Base-by-base conservation (phyloP, 2,329 filamentous ascomycete species). In the Curvularia spicifera region DNA sequence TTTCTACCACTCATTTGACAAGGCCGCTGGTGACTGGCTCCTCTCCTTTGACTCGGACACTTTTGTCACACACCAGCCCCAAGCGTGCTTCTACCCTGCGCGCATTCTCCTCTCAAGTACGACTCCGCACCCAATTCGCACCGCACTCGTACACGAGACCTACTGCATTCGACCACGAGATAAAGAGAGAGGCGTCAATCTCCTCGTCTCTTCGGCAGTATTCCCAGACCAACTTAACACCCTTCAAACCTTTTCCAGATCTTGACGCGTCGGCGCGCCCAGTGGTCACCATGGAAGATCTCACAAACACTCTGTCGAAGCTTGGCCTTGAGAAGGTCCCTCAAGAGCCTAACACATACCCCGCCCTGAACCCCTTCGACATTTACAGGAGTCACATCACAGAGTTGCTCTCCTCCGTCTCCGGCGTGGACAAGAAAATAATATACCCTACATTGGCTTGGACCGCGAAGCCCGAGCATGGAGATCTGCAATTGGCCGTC, bases 401-500 rank as follows among this genome's bases (percentile, higher is more conserved):
- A 61, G 82, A 88, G 42, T 80, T 91, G 48, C 80, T 96, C 40
- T 80, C 85, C 33, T 80, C 85, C 20, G 84, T 92, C 59, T 91
- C 89, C 2, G 89, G 89, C 22, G 89, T 91, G 28, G 89, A 91
- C 57, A 76, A 83, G 33, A 81, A 83, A 53, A 86, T 92, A 68
- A 88, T 96, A 73, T 93, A 91, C 78, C 86, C 87, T 26, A 87
- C 87, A 37, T 80, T 96, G 42, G 85, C 90, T 79, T 94, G 91
- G 90, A 94, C 91, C 5, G 82, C 86, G 61, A 86, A 88, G 37
- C 82, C 93, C 22, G 91, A 95, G 65, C 92, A 93, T 81, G 92
- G 92, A 47, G 92, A 96, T 78, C 79, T 96, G 67, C 85, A 91
- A 52, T 79, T 96, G 46, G 88, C 91, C 8, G 87, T 91, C 8